A percentile compares a stretch with the other conserved stretches of the same genome.
Conservation (phyloP, 2,329 filamentous ascomycete genomes). For the Cercospora sp. region DNA sequence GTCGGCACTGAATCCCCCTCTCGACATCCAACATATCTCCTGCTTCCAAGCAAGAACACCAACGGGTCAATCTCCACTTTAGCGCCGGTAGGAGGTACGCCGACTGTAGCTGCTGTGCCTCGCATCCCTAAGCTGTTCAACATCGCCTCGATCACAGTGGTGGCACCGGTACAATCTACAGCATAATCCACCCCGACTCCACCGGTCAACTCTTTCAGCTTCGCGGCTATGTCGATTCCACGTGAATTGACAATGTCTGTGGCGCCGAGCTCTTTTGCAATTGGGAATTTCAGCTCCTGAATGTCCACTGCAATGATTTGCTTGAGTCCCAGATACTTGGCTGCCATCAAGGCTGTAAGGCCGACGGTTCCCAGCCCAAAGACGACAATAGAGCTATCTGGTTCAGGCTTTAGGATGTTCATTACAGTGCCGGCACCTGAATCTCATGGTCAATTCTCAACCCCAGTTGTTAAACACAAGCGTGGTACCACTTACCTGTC, state of each 20-base stretch:
- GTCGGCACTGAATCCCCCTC: not conserved
- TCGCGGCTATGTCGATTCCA: not conserved
- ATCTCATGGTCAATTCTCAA: not conserved
- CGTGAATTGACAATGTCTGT: not conserved
- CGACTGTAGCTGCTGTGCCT: conserved; percentile 26
- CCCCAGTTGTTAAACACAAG: too few species aligned
- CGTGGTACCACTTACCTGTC: not conserved
- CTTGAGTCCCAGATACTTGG: conserved; percentile 23
- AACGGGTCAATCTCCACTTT: not conserved
- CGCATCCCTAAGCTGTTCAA: conserved; percentile 22
- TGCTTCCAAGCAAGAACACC: not conserved
- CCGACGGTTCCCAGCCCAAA: conserved; percentile 24
- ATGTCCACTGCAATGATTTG: conserved; percentile 30
- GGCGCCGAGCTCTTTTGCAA: not conserved
- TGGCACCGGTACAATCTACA: conserved; percentile 24
- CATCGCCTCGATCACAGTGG: conserved; percentile 24
- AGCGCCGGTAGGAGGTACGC: conserved; percentile 4
- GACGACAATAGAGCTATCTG: conserved; percentile 16
- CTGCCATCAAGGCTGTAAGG: conserved; percentile 27
- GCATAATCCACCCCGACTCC: conserved; percentile 18
- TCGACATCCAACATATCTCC: not conserved
- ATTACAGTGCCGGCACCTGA: not conserved
- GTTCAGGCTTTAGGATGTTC: not conserved
- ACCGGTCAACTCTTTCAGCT: not conserved
- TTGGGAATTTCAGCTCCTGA: conserved; percentile 17